These are phyloP conservation scores for Ramalina peruviana DNA, from an alignment of 495 filamentous ascomycete genomes.

Conservation along the genomic window DNA sequence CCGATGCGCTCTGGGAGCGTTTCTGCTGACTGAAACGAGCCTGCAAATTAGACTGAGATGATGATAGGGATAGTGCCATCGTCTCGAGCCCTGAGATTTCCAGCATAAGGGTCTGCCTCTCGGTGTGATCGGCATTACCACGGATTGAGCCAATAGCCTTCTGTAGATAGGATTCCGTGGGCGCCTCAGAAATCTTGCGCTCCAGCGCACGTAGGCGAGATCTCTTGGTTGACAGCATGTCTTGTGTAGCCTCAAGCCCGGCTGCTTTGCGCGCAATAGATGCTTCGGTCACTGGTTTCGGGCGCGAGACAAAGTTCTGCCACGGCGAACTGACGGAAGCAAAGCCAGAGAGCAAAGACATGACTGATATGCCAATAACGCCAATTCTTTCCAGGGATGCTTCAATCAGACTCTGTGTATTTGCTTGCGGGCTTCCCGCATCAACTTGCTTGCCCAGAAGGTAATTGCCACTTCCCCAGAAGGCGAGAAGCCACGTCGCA, in stretches of 20 bases:
- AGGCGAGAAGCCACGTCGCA: constrained; percentile 45
- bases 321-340: constrained; percentile 67
- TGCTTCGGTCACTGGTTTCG: constrained; percentile 47
- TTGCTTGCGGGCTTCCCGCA: constrained; percentile 19
- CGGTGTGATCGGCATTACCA: constrained; percentile 44
- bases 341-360: constrained; percentile 72
- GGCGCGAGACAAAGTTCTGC: constrained; percentile 57
- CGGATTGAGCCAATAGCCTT: constrained; percentile 54
- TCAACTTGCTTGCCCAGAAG: constrained; percentile 34
- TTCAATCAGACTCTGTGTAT: constrained; percentile 40
- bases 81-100: constrained; percentile 66
- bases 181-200: constrained; percentile 41
- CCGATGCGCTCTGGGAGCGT: constrained; percentile 45
- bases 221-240: constrained; percentile 56
- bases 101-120: constrained; percentile 49
- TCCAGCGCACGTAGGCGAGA: constrained; percentile 53
- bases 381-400: constrained; percentile 67
- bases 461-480: constrained; percentile 60
- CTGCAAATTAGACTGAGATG: constrained; percentile 43
- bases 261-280: constrained; percentile 59
- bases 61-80: constrained; percentile 53
- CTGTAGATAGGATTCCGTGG: constrained; percentile 35
- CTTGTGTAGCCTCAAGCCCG: constrained; percentile 58
- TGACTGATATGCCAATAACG: constrained; percentile 66
- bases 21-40: constrained; percentile 43